A percentile compares a stretch with the other conserved stretches of the same genome.
phyloP scores from a whole-genome alignment of 176 grass and related monocot genomes.

The Echinochloa phyllopogon region DNA sequence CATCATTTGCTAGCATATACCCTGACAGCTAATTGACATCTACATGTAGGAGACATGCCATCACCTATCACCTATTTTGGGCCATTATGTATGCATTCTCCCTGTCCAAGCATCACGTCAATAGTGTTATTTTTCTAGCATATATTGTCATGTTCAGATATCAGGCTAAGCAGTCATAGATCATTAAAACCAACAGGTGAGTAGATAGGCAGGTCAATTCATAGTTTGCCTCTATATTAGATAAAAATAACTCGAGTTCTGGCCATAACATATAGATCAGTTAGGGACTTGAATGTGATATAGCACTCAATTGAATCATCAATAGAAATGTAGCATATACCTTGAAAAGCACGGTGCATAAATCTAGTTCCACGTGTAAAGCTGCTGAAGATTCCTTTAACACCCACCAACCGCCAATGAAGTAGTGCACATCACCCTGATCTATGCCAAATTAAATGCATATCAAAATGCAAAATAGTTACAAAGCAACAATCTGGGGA shows the following conservation, averaged over 20 bases:
- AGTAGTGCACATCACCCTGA: no score
- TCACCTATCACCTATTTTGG: no score
- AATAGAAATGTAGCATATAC: constrained; percentile 52
- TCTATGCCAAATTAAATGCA: no score
- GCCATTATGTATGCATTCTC: no score
- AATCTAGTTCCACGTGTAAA: constrained; percentile 98
- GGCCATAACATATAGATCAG: neutral
- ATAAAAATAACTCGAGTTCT: constrained; percentile 18
- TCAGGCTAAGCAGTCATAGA: constrained; percentile 12
- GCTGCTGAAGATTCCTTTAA: constrained; percentile 95
- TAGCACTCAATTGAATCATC: constrained; percentile 35
- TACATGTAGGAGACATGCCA: no score
- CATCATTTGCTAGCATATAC: no score
- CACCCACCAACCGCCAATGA: constrained; percentile 95
- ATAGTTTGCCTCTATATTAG: constrained; percentile 7
- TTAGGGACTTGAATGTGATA: constrained; percentile 16
- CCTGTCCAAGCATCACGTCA: no score
- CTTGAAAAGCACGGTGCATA: constrained; percentile 96
- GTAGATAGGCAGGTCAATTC: neutral
- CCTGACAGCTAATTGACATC: no score
- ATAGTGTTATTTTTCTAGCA: no score
- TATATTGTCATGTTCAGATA: no score
- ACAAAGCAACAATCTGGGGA: no score
- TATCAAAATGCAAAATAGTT: no score
- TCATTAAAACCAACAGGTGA: neutral